Percentiles rank a stretch among this genome's conserved stretches.
These are phyloP conservation scores for Penicillium sp. DNA, from an alignment of 2,329 filamentous ascomycete species.

Conservation along the genomic window DNA sequence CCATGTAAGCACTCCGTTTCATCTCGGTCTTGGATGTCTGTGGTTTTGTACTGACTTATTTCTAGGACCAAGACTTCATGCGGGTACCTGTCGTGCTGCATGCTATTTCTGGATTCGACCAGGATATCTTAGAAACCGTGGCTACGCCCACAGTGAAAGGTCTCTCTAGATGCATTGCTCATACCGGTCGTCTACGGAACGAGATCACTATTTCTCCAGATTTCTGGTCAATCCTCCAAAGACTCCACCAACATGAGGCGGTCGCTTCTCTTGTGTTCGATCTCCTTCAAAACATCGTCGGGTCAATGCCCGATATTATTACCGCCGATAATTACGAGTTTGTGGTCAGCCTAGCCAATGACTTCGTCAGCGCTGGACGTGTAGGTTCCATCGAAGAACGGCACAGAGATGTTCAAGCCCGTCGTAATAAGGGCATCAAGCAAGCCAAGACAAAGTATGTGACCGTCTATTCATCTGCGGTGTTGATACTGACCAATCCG, in stretches of 20 bases:
- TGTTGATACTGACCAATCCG: slow-evolving; percentile 14
- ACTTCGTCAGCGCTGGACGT: slow-evolving; percentile 80
- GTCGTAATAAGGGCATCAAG: slow-evolving; percentile 53
- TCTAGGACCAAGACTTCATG: slow-evolving; percentile 80
- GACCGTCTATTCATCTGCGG: neutral
- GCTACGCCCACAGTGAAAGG: slow-evolving; percentile 74
- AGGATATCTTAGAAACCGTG: slow-evolving; percentile 70
- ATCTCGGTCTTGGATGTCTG: slow-evolving; percentile 13
- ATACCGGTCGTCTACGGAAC: slow-evolving; percentile 72
- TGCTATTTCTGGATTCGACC: slow-evolving; percentile 80
- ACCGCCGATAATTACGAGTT: slow-evolving; percentile 95
- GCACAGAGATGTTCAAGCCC: slow-evolving; percentile 55
- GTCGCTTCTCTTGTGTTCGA: slow-evolving; percentile 77
- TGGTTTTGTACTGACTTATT: slow-evolving; percentile 14
- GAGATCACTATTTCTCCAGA: slow-evolving; percentile 96
- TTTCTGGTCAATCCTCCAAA: slow-evolving; percentile 88
- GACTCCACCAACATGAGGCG: slow-evolving; percentile 64
- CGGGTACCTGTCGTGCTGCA: slow-evolving; percentile 89
- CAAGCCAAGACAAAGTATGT: slow-evolving; percentile 54
- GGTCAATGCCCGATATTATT: slow-evolving; percentile 71
- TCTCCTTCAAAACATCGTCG: slow-evolving; percentile 75
- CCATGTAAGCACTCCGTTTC: slow-evolving; percentile 59
- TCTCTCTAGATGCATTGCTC: slow-evolving; percentile 72
- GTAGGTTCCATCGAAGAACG: slow-evolving; percentile 68
- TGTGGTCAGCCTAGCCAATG: slow-evolving; percentile 76